Evolutionary conservation across 805 yeast genomes (phyloP).

Genomic region (Ogataea siamensis): DNA sequence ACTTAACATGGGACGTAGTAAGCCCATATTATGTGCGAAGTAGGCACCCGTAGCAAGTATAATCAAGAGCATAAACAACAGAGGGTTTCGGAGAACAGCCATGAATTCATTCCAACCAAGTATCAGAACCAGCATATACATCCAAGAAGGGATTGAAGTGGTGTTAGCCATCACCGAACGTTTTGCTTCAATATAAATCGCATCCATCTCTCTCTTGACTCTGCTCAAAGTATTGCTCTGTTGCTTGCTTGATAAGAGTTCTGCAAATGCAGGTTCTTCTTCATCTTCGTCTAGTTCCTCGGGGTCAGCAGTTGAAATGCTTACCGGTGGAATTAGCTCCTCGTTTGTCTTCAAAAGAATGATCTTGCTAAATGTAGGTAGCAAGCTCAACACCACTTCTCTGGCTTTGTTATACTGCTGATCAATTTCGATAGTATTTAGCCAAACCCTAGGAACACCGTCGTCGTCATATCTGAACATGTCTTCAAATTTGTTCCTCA

Average conservation of each 20-base stretch:
- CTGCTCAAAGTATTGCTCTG: slow-evolving; percentile 54
- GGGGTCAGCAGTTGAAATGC: slow-evolving; percentile 38
- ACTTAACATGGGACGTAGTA: slow-evolving; percentile 72
- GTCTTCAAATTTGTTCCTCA: slow-evolving; percentile 81
- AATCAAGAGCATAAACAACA: slow-evolving; percentile 65
- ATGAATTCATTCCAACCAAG: slow-evolving; percentile 96
- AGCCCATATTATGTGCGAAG: slow-evolving; percentile 63
- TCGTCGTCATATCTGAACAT: slow-evolving; percentile 77
- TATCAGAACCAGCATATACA: slow-evolving; percentile 67
- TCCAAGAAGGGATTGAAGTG: slow-evolving; percentile 80
- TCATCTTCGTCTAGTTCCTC: slow-evolving; percentile 38
- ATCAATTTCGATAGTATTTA: slow-evolving; percentile 70
- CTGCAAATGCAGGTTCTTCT: slow-evolving; percentile 46
- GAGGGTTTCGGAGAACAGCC: slow-evolving; percentile 82
- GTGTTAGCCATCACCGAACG: slow-evolving; percentile 76
- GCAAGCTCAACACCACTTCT: slow-evolving; percentile 49
- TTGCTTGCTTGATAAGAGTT: slow-evolving; percentile 55
- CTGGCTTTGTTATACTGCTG: slow-evolving; percentile 59
- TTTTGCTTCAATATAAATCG: slow-evolving; percentile 81
- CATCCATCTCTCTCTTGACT: slow-evolving; percentile 74
- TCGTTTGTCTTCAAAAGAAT: slow-evolving; percentile 45
- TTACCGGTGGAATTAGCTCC: slow-evolving; percentile 60
- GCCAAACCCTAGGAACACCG: slow-evolving; percentile 82
- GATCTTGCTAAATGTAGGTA: slow-evolving; percentile 63
- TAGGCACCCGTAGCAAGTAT: slow-evolving; percentile 59